A percentile compares a stretch with the other conserved stretches of the same genome.
Evolutionary conservation across 805 yeast genomes (phyloP).

Genomic region (Wickerhamomyces queroliae): DNA sequence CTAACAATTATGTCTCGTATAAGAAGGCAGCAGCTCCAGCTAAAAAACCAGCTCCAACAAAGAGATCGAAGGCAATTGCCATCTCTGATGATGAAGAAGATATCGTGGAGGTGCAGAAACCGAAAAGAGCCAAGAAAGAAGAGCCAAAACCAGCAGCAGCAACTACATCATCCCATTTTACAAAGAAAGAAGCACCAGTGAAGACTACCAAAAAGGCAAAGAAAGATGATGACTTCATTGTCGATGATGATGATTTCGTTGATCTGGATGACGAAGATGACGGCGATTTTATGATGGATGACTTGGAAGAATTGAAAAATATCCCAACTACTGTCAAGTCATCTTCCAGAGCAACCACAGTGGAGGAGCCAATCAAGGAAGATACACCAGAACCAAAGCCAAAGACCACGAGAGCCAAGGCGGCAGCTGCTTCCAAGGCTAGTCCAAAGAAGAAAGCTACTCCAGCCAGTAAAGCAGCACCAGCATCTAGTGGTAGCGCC

Average conservation of each 20-base stretch:
- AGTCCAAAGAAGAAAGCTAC: constrained; percentile 2
- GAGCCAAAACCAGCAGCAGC: constrained; percentile 3
- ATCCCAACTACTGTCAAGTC: constrained; percentile 3
- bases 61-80: constrained; percentile 8
- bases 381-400: constrained; percentile 6
- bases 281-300: constrained; percentile 3
- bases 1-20: not conserved
- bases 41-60: constrained; percentile 1
- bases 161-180: too few species aligned
- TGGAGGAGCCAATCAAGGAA: constrained; percentile 2
- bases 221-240: constrained; percentile 18
- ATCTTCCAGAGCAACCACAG: constrained; percentile 2
- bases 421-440: constrained; percentile 2
- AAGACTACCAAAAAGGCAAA: constrained; percentile 3
- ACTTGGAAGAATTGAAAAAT: constrained; percentile 5
- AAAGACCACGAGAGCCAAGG: constrained; percentile 2
- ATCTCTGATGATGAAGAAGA: constrained; percentile 26
- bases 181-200: constrained; percentile 1
- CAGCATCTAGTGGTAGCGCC: constrained; percentile 4
- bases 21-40: not conserved
- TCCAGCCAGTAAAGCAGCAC: constrained; percentile 1
- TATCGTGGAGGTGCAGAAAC: constrained; percentile 6
- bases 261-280: constrained; percentile 12
- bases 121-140: constrained; percentile 9
- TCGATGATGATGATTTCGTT: constrained; percentile 14